phyloP scores from a whole-genome alignment of 1,284 basidiomycete species.

The Ceratobasidium sp. region DNA sequence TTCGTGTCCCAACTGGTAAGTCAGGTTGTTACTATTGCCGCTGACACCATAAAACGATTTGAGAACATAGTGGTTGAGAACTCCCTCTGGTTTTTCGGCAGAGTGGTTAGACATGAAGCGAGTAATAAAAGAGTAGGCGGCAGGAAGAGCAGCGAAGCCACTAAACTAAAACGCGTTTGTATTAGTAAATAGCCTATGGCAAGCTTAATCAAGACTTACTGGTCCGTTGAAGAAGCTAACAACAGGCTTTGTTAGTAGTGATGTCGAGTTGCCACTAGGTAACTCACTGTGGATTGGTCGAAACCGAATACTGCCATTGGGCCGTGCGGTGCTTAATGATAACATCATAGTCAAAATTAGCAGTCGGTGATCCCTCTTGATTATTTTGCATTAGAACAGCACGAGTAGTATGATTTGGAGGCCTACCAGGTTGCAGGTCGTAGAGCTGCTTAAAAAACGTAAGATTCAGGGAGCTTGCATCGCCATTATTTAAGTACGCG shows the following conservation, averaged over 20 bases:
- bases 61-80: slow-evolving; percentile 27
- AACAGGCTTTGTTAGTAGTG: not conserved
- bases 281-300: slow-evolving; percentile 36
- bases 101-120: slow-evolving; percentile 34
- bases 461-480: slow-evolving; percentile 6
- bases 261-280: not conserved
- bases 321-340: slow-evolving; percentile 7
- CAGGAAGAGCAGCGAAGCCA: slow-evolving; percentile 5
- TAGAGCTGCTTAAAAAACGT: slow-evolving; percentile 30
- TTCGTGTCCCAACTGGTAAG: slow-evolving; percentile 24
- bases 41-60: slow-evolving; percentile 36
- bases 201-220: slow-evolving; percentile 1
- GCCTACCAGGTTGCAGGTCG: slow-evolving; percentile 17
- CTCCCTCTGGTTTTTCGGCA: slow-evolving; percentile 5
- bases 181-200: not conserved
- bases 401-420: not conserved
- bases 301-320: slow-evolving; percentile 9
- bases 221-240: slow-evolving; percentile 22
- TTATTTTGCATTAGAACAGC: not conserved
- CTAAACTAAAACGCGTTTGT: not conserved
- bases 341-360: slow-evolving; percentile 29
- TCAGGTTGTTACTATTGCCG: slow-evolving; percentile 6
- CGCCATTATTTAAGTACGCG: slow-evolving; percentile 30
- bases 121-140: slow-evolving; percentile 21
- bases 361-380: slow-evolving; percentile 9